These are phyloP conservation scores for Anthracocystis setariae DNA, from an alignment of 1,284 basidiomycete genomes.

Conservation along the genomic window DNA sequence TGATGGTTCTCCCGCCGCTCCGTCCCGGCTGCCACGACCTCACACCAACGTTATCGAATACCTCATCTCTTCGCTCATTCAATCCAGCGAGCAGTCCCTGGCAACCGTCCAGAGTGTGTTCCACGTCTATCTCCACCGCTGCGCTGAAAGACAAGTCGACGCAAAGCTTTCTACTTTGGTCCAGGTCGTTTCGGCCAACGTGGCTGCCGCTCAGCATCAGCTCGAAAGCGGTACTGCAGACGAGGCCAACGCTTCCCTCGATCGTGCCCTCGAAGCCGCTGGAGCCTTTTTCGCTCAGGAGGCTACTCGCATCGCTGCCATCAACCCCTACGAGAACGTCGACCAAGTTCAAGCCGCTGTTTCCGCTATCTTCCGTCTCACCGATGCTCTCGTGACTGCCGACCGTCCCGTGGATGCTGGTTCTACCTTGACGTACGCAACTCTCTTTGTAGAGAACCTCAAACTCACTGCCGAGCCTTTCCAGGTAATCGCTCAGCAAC, in stretches of 20 bases:
- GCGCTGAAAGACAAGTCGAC: background rate
- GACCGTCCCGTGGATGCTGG: conserved; percentile 39
- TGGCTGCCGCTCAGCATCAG: conserved; percentile 40
- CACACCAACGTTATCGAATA: conserved; percentile 8
- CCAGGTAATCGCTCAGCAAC: conserved; percentile 4
- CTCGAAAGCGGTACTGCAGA: conserved; percentile 27
- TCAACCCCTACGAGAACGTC: background rate
- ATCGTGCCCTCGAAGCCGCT: conserved; percentile 34
- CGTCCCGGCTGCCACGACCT: conserved; percentile 19
- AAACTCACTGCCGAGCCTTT: conserved; percentile 13
- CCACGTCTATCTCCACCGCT: conserved; percentile 21
- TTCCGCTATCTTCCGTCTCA: conserved; percentile 20
- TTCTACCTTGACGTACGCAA: conserved; percentile 33
- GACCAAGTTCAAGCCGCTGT: conserved; percentile 10
- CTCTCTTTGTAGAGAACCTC: conserved; percentile 22
- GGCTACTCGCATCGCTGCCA: background rate
- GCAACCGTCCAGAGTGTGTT: conserved; percentile 23
- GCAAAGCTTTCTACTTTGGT: conserved; percentile 8
- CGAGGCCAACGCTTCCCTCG: conserved; percentile 30
- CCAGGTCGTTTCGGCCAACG: conserved; percentile 39
- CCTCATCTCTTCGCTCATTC: conserved; percentile 19
- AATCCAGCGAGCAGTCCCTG: conserved; percentile 18
- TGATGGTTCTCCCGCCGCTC: background rate
- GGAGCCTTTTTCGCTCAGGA: conserved; percentile 20
- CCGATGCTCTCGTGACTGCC: conserved; percentile 22